These are phyloP conservation scores for Trichoderma koningii DNA, from an alignment of 2,329 filamentous ascomycete genomes.

Conservation along the genomic window DNA sequence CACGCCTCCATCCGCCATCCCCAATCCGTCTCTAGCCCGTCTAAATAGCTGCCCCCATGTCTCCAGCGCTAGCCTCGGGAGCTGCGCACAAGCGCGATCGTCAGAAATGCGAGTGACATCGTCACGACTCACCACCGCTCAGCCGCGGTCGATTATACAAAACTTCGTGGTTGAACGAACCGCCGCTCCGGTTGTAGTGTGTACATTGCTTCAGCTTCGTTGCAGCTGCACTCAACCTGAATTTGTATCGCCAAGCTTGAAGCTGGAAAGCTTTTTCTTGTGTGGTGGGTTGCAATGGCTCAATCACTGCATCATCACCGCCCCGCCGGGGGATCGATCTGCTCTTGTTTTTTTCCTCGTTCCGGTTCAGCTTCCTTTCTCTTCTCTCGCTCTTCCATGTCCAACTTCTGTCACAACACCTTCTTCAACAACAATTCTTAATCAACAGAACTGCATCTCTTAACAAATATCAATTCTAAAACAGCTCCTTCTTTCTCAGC, in stretches of 20 bases:
- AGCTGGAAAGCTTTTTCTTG: neutral
- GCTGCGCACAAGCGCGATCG: constrained; percentile 6
- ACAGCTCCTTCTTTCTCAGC: neutral
- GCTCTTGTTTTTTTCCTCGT: neutral
- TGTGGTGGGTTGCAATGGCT: neutral
- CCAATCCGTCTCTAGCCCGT: neutral
- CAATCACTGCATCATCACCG: constrained; percentile 7
- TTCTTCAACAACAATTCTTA: neutral
- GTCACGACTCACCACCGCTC: neutral
- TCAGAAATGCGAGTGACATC: neutral
- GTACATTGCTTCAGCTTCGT: too few relatives aligned
- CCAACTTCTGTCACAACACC: neutral
- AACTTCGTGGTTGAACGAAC: too few relatives aligned
- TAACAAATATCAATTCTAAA: too few relatives aligned
- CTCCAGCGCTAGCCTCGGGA: constrained; percentile 6
- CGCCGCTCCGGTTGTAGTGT: too few relatives aligned
- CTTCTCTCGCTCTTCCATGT: neutral
- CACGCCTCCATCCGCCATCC: constrained; percentile 16
- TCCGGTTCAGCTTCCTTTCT: neutral
- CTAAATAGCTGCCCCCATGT: neutral
- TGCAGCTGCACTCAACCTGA: too few relatives aligned
- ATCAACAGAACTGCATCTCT: too few relatives aligned
- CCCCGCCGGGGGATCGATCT: constrained; percentile 2
- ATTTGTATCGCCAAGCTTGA: neutral
- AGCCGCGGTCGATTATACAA: neutral